phyloP scores from a whole-genome alignment of 805 yeast species.

The Yamadazyma sp. region DNA sequence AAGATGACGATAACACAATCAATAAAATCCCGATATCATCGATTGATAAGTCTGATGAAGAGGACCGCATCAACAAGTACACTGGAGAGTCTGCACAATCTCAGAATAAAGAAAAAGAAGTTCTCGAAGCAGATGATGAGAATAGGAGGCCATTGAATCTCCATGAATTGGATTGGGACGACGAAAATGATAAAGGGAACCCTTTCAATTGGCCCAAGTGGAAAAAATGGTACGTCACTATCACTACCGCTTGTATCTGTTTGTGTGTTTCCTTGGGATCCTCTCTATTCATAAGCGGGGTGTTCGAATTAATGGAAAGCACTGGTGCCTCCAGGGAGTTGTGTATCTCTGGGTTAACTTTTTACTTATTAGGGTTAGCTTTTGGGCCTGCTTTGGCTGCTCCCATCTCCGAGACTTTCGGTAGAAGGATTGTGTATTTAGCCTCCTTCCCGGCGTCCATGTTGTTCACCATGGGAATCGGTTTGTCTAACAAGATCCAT shows the following conservation, averaged over 20 bases:
- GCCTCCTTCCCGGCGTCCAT: slow-evolving; percentile 62
- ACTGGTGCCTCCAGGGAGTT: slow-evolving; percentile 60
- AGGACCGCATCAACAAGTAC: neutral
- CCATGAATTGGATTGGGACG: slow-evolving; percentile 53
- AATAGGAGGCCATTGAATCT: slow-evolving; percentile 14
- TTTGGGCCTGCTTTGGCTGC: slow-evolving; percentile 71
- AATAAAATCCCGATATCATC: slow-evolving; percentile 3
- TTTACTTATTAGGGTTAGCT: slow-evolving; percentile 70
- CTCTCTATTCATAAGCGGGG: slow-evolving; percentile 66
- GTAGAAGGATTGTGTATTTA: slow-evolving; percentile 62
- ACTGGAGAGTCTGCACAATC: neutral
- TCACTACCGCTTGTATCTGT: slow-evolving; percentile 64
- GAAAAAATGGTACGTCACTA: slow-evolving; percentile 66
- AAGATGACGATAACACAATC: slow-evolving; percentile 4
- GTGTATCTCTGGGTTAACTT: slow-evolving; percentile 65
- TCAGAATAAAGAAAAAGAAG: neutral
- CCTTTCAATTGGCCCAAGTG: slow-evolving; percentile 68
- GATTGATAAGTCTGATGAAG: slow-evolving; percentile 7
- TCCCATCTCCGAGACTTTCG: slow-evolving; percentile 68
- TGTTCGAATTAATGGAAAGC: slow-evolving; percentile 48
- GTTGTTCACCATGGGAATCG: slow-evolving; percentile 75
- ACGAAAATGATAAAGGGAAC: slow-evolving; percentile 57
- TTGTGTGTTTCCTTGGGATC: slow-evolving; percentile 74
- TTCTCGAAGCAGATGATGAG: neutral
- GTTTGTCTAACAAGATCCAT: slow-evolving; percentile 59